Base-by-base conservation (phyloP, 441 rosid genomes). In the Populus hybrid region DNA sequence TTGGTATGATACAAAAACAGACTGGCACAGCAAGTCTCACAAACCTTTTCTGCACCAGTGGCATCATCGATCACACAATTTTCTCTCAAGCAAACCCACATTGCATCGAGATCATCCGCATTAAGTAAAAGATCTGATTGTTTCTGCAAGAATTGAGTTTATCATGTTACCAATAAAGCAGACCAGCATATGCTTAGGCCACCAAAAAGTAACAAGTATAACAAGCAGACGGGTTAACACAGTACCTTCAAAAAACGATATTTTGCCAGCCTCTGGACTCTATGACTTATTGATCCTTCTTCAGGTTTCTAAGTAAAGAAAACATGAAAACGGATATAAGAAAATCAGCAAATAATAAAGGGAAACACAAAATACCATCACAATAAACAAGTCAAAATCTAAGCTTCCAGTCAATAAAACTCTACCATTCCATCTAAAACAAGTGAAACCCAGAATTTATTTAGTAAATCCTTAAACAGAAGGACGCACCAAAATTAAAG, bases 21-120 rank as follows among this genome's bases (percentile, higher is more conserved):
- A 29, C 75, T 73, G 59, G 7, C 23, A 75, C 16, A 16, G 67
- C 40, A 67, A 76, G 36, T 16, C 61, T 73, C 36, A 63, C 73
- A 56, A 35, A 91, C 99, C 98, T 94, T 96, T 89, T 96, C 99
- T 28, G 99, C 99, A 78, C 97, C 95, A 66, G 98, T 96, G 75
- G 95, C 92, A 81, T 96, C 99, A 86, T 94, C 99, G 79, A 96
- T 92, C 68, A 96, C 99, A 88, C 99, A 96, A 74, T 94, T 96
- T 81, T 96, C 99, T 84, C 99, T 90, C 82, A 96, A 87, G 87
- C 98, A 94, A 85, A 88, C 91, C 99, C 98, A 96, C 98, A 96
- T 96, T 73, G 96, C 97, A 88, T 95, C 97, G 82, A 96, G 89
- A 84, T 96, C 99, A 85, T 96, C 99, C 18, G 98, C 95, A 66